phyloP scores from a whole-genome alignment of 768 basidiomycete genomes.

The Cyclocybe cylindracea region DNA sequence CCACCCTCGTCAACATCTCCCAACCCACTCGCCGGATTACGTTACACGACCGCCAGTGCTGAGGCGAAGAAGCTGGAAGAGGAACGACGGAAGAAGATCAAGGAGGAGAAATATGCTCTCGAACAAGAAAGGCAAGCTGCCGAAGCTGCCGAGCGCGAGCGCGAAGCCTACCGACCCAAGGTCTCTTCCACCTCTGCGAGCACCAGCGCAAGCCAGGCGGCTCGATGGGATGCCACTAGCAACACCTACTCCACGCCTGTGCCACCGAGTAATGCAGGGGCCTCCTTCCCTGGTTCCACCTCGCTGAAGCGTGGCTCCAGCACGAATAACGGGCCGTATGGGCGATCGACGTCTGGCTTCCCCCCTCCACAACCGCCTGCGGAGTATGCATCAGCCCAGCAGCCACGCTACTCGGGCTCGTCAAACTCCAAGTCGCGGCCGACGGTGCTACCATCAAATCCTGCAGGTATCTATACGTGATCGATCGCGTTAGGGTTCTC shows the following conservation, averaged over 20 bases:
- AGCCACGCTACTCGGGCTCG: constrained; percentile 6
- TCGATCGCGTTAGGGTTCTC: not conserved
- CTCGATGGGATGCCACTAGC: constrained; percentile 8
- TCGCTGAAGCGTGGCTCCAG: constrained; percentile 15
- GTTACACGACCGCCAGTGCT: constrained; percentile 42
- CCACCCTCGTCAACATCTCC: constrained; percentile 27
- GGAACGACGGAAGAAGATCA: constrained; percentile 25
- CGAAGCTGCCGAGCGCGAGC: constrained; percentile 15
- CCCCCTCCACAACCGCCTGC: constrained; percentile 7
- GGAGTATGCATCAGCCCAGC: constrained; percentile 9
- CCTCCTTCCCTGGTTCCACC: not conserved
- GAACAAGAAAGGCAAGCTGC: constrained; percentile 18
- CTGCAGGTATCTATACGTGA: constrained; percentile 14
- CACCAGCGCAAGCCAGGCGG: constrained; percentile 11
- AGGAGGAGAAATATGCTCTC: constrained; percentile 26
- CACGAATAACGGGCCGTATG: constrained; percentile 5
- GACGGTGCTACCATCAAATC: constrained; percentile 8
- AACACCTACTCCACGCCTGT: constrained; percentile 7
- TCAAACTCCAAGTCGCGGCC: constrained; percentile 10
- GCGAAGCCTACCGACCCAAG: constrained; percentile 2
- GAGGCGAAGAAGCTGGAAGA: constrained; percentile 56
- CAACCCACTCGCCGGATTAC: no score
- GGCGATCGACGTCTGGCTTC: not conserved
- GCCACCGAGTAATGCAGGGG: not conserved
- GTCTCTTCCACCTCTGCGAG: not conserved